Base-by-base conservation (phyloP, 2,329 filamentous ascomycete genomes). In the Penicillium hordei region DNA sequence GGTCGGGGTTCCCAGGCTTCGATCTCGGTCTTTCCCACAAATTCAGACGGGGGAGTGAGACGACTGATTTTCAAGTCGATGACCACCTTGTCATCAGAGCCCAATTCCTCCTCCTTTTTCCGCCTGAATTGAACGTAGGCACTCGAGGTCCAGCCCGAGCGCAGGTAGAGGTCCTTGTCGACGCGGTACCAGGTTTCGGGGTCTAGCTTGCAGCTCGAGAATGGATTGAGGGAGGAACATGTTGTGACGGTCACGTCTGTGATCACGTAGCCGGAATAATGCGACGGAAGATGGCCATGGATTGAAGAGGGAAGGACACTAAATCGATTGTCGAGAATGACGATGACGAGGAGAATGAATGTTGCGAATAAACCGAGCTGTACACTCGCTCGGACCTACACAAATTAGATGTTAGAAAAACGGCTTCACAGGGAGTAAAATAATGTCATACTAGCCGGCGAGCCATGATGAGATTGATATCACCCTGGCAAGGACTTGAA, bases 321-420 rank as follows among this genome's bases (percentile, higher is more conserved):
- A 79, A 94, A 96, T 72, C 89, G 90, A 70, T 88, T 90, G 78
- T 97, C 93, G 79, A 96, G 87, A 74, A 96, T 83, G 75, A 93
- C 86, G 64, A 92, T 76, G 68, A 93, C 76, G 67, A 93, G 71
- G 65, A 93, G 80, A 65, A 89, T 84, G 69, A 91, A 79, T 65
- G 84, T 72, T 55, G 85, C 81, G 57, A 91, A 81, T 57, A 86
- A 80, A 63, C 83, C 80, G 70, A 94, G 85, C 82, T 97, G 91
- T 72, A 89, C 81, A 70, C 89, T 84, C 63, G 91, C 91, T 55
- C 82, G 80, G 57, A 83, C 78, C 82, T 84, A 62, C 3, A 58
- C 33, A 21, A 23, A 21, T 44, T 25, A 53, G 23, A 45, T 39
- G 51, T 61, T 53, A 61, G 49, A 7, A 17, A 17, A 27, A 40